Conservation (phyloP, 768 basidiomycete species). For the Kwoniella newhampshirensis region DNA sequence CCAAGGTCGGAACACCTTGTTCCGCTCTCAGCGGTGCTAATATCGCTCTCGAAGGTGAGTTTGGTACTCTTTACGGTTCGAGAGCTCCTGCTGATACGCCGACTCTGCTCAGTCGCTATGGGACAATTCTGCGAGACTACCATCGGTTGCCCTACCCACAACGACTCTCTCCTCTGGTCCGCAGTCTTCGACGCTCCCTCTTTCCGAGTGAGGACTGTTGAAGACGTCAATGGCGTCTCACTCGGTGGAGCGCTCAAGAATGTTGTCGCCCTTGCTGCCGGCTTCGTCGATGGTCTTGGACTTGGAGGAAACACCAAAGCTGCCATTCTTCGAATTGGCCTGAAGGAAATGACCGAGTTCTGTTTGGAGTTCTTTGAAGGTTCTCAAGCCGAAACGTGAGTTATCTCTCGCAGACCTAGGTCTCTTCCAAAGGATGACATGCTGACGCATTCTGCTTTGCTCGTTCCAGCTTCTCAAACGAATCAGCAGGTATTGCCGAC, state of each 20-base stretch:
- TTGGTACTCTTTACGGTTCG: not conserved
- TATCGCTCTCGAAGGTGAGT: conserved; percentile 54
- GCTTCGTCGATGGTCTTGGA: conserved; percentile 56
- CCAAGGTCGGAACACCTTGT: conserved; percentile 53
- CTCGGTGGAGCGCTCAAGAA: conserved; percentile 58
- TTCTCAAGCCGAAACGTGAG: conserved; percentile 50
- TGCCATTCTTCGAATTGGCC: conserved; percentile 57
- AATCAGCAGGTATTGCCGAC: conserved; percentile 56
- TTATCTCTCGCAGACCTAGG: conserved; percentile 42
- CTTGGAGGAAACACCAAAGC: conserved; percentile 57
- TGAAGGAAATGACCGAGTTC: conserved; percentile 58
- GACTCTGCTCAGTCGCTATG: conserved; percentile 49
- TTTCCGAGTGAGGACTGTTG: conserved; percentile 55
- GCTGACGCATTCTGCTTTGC: not conserved
- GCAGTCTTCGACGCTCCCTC: conserved; percentile 54
- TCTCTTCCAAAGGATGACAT: conserved; percentile 3
- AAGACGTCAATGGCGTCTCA: conserved; percentile 57
- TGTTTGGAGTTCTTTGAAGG: conserved; percentile 56
- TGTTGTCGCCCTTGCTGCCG: conserved; percentile 58
- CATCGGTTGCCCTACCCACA: conserved; percentile 54
- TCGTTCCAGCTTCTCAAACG: conserved; percentile 40
- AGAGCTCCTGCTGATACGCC: not conserved
- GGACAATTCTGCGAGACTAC: conserved; percentile 58
- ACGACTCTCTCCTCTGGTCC: conserved; percentile 54
- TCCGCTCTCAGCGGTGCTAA: conserved; percentile 57